These are phyloP conservation scores for Apiospora phragmitis DNA, from an alignment of 2,329 filamentous ascomycete species.

Conservation along the genomic window DNA sequence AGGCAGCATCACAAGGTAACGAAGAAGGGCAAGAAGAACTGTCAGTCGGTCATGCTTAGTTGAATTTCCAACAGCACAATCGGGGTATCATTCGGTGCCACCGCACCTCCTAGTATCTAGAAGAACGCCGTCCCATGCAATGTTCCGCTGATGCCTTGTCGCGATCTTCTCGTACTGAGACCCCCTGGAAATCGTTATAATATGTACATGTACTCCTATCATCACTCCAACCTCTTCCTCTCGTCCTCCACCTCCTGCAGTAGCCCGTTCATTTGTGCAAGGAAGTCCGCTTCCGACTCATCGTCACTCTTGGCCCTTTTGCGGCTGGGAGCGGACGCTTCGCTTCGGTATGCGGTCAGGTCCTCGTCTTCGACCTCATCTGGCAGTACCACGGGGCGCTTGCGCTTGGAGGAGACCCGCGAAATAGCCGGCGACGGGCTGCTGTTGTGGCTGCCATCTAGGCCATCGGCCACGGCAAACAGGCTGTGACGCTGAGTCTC, in stretches of 20 bases:
- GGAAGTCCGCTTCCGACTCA: conserved; percentile 23
- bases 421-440: conserved; percentile 22
- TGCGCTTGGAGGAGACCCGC: conserved; percentile 25
- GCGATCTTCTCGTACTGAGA: neutral
- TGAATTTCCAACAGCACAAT: conserved; percentile 6
- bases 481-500: neutral
- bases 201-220: neutral
- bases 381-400: conserved; percentile 18
- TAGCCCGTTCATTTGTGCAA: conserved; percentile 28
- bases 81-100: conserved; percentile 11
- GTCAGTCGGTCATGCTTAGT: neutral
- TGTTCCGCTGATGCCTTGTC: conserved; percentile 8
- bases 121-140: conserved; percentile 15
- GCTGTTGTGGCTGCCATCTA: conserved; percentile 16
- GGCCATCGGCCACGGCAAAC: neutral
- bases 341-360: conserved; percentile 22
- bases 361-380: conserved; percentile 20
- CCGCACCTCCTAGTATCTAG: conserved; percentile 8
- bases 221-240: neutral
- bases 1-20: neutral
- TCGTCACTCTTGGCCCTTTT: conserved; percentile 27
- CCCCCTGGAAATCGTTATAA: neutral
- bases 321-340: conserved; percentile 18
- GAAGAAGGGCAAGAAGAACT: neutral
- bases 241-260: conserved; percentile 24